A percentile compares a stretch with the other conserved stretches of the same genome.
Evolutionary conservation across 2,329 filamentous ascomycete genomes (phyloP).

Genomic region (Trichothecium sympodiale): DNA sequence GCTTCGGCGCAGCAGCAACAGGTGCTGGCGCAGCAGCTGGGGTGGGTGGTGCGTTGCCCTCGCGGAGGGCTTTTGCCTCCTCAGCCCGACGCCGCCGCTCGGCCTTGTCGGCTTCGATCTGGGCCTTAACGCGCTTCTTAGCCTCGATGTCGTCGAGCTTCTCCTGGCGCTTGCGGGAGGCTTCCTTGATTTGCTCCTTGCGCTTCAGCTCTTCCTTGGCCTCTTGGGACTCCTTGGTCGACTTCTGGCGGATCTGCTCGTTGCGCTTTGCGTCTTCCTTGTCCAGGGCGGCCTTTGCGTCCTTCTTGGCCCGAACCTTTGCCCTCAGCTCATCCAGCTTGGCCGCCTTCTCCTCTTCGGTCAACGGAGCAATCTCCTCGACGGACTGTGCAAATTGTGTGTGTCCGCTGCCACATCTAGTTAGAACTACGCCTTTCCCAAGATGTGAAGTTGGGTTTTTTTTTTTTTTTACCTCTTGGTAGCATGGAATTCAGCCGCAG

Average conservation of each 20-base stretch:
- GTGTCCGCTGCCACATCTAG: constrained; percentile 50
- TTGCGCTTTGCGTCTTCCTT: constrained; percentile 77
- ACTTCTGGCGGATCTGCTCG: constrained; percentile 71
- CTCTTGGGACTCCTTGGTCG: constrained; percentile 80
- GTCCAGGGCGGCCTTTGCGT: constrained; percentile 56
- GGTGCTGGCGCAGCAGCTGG: constrained; percentile 29
- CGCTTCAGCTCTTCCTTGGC: constrained; percentile 78
- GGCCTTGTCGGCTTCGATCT: constrained; percentile 91
- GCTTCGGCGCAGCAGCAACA: constrained; percentile 40
- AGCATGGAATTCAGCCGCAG: constrained; percentile 81
- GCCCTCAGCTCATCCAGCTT: constrained; percentile 64
- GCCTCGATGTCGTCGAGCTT: constrained; percentile 78
- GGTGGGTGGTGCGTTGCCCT: constrained; percentile 49
- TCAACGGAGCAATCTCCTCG: constrained; percentile 82
- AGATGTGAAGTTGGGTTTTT: not conserved
- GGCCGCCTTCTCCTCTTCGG: constrained; percentile 81
- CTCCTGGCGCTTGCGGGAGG: constrained; percentile 74
- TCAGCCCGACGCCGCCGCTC: constrained; percentile 79
- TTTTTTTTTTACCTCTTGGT: constrained; percentile 56
- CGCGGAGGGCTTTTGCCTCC: constrained; percentile 72
- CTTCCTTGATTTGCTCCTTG: constrained; percentile 89
- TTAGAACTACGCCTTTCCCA: constrained; percentile 7
- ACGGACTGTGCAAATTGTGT: constrained; percentile 87
- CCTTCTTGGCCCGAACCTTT: constrained; percentile 62
- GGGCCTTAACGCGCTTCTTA: constrained; percentile 80